Conservation (phyloP, 257 asterid species). For the Solanum okadae region DNA sequence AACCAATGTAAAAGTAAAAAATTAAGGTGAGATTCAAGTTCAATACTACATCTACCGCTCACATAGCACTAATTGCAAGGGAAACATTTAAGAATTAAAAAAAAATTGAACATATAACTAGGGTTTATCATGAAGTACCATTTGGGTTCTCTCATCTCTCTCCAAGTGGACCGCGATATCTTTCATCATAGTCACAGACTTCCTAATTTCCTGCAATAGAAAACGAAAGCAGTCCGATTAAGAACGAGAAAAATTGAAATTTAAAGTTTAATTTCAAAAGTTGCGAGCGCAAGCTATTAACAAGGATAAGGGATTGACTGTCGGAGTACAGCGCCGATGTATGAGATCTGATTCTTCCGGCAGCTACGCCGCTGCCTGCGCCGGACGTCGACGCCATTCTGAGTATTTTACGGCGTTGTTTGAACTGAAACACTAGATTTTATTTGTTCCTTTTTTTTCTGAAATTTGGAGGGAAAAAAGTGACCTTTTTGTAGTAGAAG, state of each 20-base stretch:
- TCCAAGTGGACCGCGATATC: conserved; percentile 70
- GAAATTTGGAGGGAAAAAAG: conserved; percentile 6
- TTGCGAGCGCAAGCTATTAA: background rate
- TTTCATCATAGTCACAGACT: conserved; percentile 45
- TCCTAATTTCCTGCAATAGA: conserved; percentile 65
- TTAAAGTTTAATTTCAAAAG: background rate
- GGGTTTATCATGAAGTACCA: conserved; percentile 44
- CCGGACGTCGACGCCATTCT: conserved; percentile 83
- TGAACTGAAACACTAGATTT: background rate
- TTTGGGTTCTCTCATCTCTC: conserved; percentile 45
- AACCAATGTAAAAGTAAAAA: background rate
- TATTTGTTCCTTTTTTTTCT: background rate
- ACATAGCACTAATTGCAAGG: background rate
- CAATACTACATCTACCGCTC: background rate
- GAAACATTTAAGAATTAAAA: background rate
- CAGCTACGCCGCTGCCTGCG: conserved; percentile 32
- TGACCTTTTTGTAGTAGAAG: background rate
- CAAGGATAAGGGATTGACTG: conserved; percentile 55
- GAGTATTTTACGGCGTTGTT: background rate
- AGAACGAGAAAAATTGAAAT: background rate
- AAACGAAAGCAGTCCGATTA: background rate
- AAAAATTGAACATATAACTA: conserved; percentile 1
- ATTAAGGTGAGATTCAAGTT: background rate
- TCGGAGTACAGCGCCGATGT: conserved; percentile 48
- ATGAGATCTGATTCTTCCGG: conserved; percentile 49